These are phyloP conservation scores for Hymenoscyphus fraxineus DNA, from an alignment of 2,329 filamentous ascomycete genomes.

Conservation along the genomic window DNA sequence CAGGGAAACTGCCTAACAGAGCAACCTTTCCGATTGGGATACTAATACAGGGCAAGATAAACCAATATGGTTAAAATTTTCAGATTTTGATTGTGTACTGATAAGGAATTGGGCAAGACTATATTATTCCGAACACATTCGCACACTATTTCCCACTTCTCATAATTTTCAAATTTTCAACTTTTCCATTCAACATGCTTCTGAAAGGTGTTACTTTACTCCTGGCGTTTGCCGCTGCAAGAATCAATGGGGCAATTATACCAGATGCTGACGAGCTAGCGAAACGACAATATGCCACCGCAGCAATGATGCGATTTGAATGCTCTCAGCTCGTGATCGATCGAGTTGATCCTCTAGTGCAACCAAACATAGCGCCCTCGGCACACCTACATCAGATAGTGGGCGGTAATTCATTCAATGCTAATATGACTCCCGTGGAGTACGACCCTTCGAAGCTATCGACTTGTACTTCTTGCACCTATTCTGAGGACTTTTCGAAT, in stretches of 20 bases:
- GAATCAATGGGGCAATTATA: constrained; percentile 4
- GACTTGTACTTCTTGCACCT: constrained; percentile 13
- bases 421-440: constrained; percentile 9
- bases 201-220: constrained; percentile 3
- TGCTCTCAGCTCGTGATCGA: constrained; percentile 14
- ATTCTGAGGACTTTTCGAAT: constrained; percentile 14
- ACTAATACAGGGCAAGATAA: background rate
- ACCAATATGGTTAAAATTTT: background rate
- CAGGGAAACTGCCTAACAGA: background rate
- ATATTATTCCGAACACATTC: background rate
- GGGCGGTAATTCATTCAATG: constrained; percentile 13
- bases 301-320: constrained; percentile 15
- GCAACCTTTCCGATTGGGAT: background rate
- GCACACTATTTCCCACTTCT: background rate
- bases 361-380: constrained; percentile 5
- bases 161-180: background rate
- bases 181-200: background rate
- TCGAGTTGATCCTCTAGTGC: constrained; percentile 13
- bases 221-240: constrained; percentile 2
- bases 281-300: constrained; percentile 8
- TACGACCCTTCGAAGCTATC: constrained; percentile 5
- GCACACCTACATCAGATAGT: constrained; percentile 13
- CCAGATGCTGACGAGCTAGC: constrained; percentile 8
- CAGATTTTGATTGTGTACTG: background rate
- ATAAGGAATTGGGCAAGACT: background rate